Evolutionary conservation across 306 rosid species (phyloP).

Genomic region (Purshia tridentata): DNA sequence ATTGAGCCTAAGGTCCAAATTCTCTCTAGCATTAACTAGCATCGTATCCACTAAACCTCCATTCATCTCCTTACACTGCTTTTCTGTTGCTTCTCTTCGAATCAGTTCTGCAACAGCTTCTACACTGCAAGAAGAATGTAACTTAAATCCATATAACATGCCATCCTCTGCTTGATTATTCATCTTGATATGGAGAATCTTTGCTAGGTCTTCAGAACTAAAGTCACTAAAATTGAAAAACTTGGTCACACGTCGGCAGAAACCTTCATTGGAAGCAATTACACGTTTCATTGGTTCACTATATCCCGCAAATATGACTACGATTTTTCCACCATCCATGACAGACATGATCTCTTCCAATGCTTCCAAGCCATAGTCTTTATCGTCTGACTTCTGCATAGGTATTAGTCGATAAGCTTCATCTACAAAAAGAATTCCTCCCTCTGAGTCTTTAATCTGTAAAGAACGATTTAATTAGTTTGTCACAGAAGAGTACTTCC

Average conservation of each 20-base stretch:
- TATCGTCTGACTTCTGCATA: slow-evolving; percentile 89
- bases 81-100: slow-evolving; percentile 59
- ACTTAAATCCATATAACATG: slow-evolving; percentile 77
- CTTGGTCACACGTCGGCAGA: slow-evolving; percentile 92
- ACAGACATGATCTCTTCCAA: slow-evolving; percentile 98
- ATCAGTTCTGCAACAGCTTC: slow-evolving; percentile 64
- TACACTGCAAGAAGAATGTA: slow-evolving; percentile 63
- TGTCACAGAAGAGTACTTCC: slow-evolving; percentile 9
- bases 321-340: slow-evolving; percentile 92
- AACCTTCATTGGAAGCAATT: slow-evolving; percentile 87
- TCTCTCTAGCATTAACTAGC: slow-evolving; percentile 86
- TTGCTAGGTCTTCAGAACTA: slow-evolving; percentile 68
- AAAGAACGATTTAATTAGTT: slow-evolving; percentile 15
- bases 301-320: slow-evolving; percentile 93
- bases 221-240: slow-evolving; percentile 84
- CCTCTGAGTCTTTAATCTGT: slow-evolving; percentile 92
- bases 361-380: slow-evolving; percentile 96
- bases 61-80: slow-evolving; percentile 76
- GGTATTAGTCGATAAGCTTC: slow-evolving; percentile 96
- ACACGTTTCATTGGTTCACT: slow-evolving; percentile 91
- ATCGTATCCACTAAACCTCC: slow-evolving; percentile 82
- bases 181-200: slow-evolving; percentile 86
- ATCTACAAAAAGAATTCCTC: slow-evolving; percentile 92
- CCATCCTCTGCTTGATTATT: slow-evolving; percentile 57
- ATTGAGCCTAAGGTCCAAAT: slow-evolving; percentile 79